Base-by-base conservation (phyloP, 345 rosid species). In the Camelina hispida region DNA sequence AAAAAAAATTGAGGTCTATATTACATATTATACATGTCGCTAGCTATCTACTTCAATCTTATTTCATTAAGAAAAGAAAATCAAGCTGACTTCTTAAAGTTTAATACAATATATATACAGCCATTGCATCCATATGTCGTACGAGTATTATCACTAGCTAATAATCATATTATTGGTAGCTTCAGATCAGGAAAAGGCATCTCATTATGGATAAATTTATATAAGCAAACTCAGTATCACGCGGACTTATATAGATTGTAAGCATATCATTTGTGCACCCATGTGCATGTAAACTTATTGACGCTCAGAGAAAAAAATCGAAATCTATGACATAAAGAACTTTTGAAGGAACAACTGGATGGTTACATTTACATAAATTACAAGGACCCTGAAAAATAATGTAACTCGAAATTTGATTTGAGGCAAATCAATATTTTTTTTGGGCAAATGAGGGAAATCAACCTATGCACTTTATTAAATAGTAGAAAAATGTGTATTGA, bases 181-280 rank as follows among this genome's bases (percentile, higher is more conserved):
- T 50, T 72, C 44, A 52, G 16, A 72, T 72, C 15, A 40, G 42
- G 66, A 46, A 46, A 66, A 66, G 1, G 48, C 66, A 57, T 74
- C 60, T 66, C 65, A 44, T 22, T 56, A 56, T 34, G 66, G 48
- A 46, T 34, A 32, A 54, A 54, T 14, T 15, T 40, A 42, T 30
- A 47, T 58, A 34, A 70, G 50, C 50, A n/a, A 15, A 16, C 3
- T 47, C 9, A 46, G 7, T 46, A 46, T 46, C 3, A 47, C 0
- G 7, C 18, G 9, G 18, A 46, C 50, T 16, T 48, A 3, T 16
- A 48, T 16, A n/a, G 2, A 47, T 47, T 16, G 10, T 47, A 47
- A 16, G 4, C 22, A 47, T 16, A 16, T 48, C 22, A 48, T 48
- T n/a, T 48, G 53, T 48, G 22, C 11, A 10, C 22, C 22, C 53